These are phyloP conservation scores for Spathaspora sp. DNA, from an alignment of 1,139 yeast genomes.

Conservation along the genomic window DNA sequence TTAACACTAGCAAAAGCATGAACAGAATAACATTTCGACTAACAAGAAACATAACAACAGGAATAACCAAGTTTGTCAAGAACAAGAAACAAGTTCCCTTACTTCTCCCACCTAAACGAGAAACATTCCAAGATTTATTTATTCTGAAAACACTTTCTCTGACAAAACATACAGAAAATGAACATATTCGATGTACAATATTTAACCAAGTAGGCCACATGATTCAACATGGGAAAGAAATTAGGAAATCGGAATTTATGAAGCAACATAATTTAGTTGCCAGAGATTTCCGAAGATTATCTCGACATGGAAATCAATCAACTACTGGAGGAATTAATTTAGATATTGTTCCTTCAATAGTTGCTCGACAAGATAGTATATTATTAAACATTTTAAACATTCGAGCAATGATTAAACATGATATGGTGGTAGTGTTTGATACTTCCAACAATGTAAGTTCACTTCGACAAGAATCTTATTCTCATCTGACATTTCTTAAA, in stretches of 20 bases:
- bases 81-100: neutral
- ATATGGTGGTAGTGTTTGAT: conserved; percentile 42
- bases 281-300: conserved; percentile 43
- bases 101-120: neutral
- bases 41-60: neutral
- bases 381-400: conserved; percentile 41
- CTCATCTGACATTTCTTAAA: conserved; percentile 35
- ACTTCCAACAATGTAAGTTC: conserved; percentile 7
- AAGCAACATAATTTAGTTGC: conserved; percentile 35
- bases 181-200: conserved; percentile 58
- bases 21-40: neutral
- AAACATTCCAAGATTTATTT: conserved; percentile 13
- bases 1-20: neutral
- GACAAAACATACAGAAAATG: conserved; percentile 21
- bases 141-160: conserved; percentile 13
- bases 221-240: conserved; percentile 40
- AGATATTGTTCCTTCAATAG: conserved; percentile 46
- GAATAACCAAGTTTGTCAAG: neutral
- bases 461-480: conserved; percentile 28
- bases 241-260: conserved; percentile 37
- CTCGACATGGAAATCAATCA: conserved; percentile 18
- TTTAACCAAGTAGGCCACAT: conserved; percentile 38
- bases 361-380: conserved; percentile 37
- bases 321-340: conserved; percentile 22
- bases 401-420: conserved; percentile 41